These are phyloP conservation scores for Daedaleopsis nitida DNA, from an alignment of 768 basidiomycete genomes.

Conservation along the genomic window DNA sequence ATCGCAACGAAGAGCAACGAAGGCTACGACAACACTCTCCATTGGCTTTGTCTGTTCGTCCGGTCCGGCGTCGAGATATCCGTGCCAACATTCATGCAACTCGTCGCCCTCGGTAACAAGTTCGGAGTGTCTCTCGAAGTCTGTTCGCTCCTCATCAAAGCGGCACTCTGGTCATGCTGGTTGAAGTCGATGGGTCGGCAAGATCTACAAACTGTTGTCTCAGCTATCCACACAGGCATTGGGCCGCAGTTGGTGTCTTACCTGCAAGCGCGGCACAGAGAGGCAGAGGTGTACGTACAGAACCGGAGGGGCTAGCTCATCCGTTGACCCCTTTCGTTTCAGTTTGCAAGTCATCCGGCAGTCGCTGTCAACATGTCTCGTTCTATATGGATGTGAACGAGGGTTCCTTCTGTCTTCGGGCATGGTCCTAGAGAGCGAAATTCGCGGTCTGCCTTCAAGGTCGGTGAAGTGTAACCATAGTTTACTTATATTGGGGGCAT, in stretches of 20 bases:
- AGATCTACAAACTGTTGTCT: conserved; percentile 53
- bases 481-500: not conserved
- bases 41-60: conserved; percentile 63
- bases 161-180: conserved; percentile 61
- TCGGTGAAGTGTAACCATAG: conserved; percentile 30
- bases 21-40: conserved; percentile 49
- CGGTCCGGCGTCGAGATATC: conserved; percentile 69
- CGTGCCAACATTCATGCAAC: conserved; percentile 48
- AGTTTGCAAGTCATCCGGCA: conserved; percentile 48
- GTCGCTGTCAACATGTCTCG: conserved; percentile 61
- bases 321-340: not conserved
- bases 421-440: conserved; percentile 51
- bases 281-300: conserved; percentile 42
- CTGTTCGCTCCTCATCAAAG: conserved; percentile 53
- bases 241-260: conserved; percentile 40
- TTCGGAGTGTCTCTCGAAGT: conserved; percentile 45
- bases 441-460: conserved; percentile 58
- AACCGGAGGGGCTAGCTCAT: not conserved
- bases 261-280: conserved; percentile 34
- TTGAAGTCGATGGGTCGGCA: conserved; percentile 59
- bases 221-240: conserved; percentile 49
- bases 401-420: conserved; percentile 44
- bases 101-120: conserved; percentile 42
- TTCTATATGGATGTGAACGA: conserved; percentile 69
- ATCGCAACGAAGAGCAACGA: conserved; percentile 43